Conservation (phyloP, 1,139 yeast genomes). For the Hanseniaspora gamundiae region DNA sequence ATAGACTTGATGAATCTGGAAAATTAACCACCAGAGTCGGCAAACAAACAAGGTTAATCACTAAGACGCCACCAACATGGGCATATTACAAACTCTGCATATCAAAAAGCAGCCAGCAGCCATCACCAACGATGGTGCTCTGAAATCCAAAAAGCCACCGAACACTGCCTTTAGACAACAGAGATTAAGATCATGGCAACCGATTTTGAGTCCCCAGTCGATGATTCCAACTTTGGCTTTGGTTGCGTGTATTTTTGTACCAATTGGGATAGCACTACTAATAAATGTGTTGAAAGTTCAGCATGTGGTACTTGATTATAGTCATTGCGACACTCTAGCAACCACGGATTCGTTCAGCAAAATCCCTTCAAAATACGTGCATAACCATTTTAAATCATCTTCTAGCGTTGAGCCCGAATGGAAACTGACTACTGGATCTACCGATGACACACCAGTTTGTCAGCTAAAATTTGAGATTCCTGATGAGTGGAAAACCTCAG, state of each 20-base stretch:
- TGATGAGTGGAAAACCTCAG: constrained; percentile 42
- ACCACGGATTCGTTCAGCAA: constrained; percentile 25
- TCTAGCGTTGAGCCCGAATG: constrained; percentile 39
- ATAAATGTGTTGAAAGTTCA: constrained; percentile 50
- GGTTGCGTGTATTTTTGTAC: constrained; percentile 57
- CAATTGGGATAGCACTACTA: constrained; percentile 59
- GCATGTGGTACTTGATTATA: constrained; percentile 44
- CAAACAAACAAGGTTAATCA: neutral
- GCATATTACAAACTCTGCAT: neutral
- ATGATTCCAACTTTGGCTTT: constrained; percentile 55
- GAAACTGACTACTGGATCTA: constrained; percentile 30
- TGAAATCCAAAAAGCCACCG: constrained; percentile 42
- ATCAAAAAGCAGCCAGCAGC: neutral
- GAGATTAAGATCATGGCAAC: constrained; percentile 73
- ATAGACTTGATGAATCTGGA: no score
- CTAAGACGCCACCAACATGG: neutral
- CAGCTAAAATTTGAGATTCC: constrained; percentile 49
- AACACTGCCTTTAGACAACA: constrained; percentile 73
- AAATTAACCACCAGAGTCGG: no score
- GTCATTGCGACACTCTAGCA: constrained; percentile 39
- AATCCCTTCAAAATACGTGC: constrained; percentile 41
- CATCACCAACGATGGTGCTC: neutral
- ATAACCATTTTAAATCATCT: constrained; percentile 37
- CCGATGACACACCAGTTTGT: constrained; percentile 34
- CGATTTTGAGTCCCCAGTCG: constrained; percentile 64